phyloP scores from a whole-genome alignment of 1,284 basidiomycete genomes.

The Marasmius oreades region DNA sequence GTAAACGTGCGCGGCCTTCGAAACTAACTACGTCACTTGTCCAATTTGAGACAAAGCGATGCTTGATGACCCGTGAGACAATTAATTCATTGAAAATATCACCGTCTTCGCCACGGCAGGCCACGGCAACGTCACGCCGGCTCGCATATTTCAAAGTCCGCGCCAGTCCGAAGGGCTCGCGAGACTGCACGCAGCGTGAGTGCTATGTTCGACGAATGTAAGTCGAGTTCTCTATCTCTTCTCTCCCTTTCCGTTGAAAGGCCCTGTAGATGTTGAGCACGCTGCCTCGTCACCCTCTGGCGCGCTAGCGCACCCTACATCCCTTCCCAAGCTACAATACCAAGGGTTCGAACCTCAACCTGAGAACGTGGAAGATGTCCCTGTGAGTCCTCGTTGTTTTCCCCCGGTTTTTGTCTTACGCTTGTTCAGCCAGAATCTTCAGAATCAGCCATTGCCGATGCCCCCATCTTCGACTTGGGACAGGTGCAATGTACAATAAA shows the following conservation, averaged over 20 bases:
- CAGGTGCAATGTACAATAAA: conserved; percentile 88
- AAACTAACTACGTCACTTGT: no score
- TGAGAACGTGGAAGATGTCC: conserved; percentile 42
- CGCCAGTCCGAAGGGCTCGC: no score
- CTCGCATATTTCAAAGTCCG: no score
- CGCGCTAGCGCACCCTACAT: conserved; percentile 27
- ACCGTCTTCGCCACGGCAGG: neutral
- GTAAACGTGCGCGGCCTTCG: neutral
- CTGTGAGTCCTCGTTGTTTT: conserved; percentile 32
- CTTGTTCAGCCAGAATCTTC: conserved; percentile 33
- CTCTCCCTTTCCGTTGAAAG: conserved; percentile 1
- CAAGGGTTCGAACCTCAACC: conserved; percentile 82
- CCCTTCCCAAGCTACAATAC: conserved; percentile 61
- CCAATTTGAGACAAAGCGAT: no score
- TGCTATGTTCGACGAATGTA: conserved; percentile 84
- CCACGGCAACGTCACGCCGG: no score
- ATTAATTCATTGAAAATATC: no score
- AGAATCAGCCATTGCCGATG: conserved; percentile 29
- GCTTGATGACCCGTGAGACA: no score
- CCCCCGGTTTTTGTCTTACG: conserved; percentile 12
- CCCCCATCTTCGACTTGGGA: conserved; percentile 80
- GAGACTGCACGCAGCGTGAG: neutral
- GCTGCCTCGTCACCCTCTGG: conserved; percentile 54
- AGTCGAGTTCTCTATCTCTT: conserved; percentile 27
- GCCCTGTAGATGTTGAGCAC: conserved; percentile 76